phyloP scores from a whole-genome alignment of 768 basidiomycete species.

The Harrya chromipes region DNA sequence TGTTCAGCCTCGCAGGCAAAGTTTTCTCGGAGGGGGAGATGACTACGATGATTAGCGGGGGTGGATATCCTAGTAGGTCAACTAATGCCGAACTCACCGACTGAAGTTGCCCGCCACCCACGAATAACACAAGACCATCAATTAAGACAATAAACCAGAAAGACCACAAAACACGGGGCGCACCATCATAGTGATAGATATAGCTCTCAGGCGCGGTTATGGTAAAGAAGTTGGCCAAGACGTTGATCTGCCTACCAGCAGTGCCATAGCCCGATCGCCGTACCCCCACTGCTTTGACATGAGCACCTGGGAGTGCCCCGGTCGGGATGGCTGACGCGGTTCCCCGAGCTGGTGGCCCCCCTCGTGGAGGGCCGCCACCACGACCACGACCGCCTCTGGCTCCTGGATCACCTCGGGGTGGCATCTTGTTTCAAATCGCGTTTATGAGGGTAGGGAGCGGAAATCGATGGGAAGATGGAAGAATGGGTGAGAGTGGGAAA shows the following conservation, averaged over 20 bases:
- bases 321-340: constrained; percentile 30
- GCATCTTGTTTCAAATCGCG: constrained; percentile 31
- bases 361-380: constrained; percentile 32
- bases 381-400: constrained; percentile 21
- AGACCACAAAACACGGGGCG: constrained; percentile 33
- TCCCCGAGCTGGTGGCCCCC: constrained; percentile 19
- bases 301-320: constrained; percentile 30
- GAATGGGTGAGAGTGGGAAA: constrained; percentile 14
- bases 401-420: constrained; percentile 32
- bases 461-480: constrained; percentile 11
- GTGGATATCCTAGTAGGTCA: background rate
- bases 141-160: constrained; percentile 20
- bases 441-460: background rate
- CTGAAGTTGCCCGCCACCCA: constrained; percentile 9
- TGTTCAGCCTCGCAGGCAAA: constrained; percentile 62
- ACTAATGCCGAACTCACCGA: constrained; percentile 15
- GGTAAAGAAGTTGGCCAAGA: constrained; percentile 60
- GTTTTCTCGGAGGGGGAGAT: constrained; percentile 68
- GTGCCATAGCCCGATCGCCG: constrained; percentile 63
- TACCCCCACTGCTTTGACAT: constrained; percentile 60
- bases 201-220: constrained; percentile 57
- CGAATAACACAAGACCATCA: background rate
- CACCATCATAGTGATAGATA: constrained; percentile 81
- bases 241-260: constrained; percentile 43
- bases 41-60: constrained; percentile 36